Conservation (phyloP, 495 filamentous ascomycete species). For the Trichoderma reesei region DNA sequence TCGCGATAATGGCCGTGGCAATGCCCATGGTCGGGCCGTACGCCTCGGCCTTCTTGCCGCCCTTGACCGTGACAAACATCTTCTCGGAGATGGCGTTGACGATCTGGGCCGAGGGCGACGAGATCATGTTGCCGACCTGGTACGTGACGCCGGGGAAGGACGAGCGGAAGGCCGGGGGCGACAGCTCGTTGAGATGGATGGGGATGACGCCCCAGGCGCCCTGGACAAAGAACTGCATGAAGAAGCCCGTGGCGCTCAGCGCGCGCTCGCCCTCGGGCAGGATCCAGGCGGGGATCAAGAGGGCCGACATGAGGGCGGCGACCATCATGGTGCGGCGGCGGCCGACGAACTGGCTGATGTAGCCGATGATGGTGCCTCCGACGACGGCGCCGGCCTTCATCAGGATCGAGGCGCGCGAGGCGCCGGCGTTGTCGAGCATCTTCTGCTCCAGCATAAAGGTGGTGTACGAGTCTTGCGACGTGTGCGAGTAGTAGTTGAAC, state of each 20-base stretch:
- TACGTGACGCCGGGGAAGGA: constrained; percentile 58
- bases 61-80: constrained; percentile 33
- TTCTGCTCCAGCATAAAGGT: constrained; percentile 65
- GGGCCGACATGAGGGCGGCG: constrained; percentile 44
- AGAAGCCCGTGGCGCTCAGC: constrained; percentile 59
- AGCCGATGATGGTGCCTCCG: constrained; percentile 63
- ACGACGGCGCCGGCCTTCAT: constrained; percentile 67
- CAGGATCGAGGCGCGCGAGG: constrained; percentile 60
- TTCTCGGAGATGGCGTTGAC: constrained; percentile 57
- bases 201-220: constrained; percentile 73
- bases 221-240: constrained; percentile 71
- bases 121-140: constrained; percentile 69
- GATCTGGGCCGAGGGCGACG: constrained; percentile 61
- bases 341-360: constrained; percentile 60
- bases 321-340: constrained; percentile 57
- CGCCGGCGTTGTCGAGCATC: constrained; percentile 46
- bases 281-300: constrained; percentile 64
- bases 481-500: constrained; percentile 47
- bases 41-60: constrained; percentile 46
- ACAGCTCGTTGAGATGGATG: constrained; percentile 70
- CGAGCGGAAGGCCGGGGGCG: constrained; percentile 64
- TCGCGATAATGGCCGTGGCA: constrained; percentile 57
- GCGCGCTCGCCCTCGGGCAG: constrained; percentile 45
- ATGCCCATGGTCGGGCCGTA: constrained; percentile 63
- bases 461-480: constrained; percentile 65